These are phyloP conservation scores for Mucor mucedo DNA, from an alignment of 371 early-diverging fungal species.

Conservation along the genomic window DNA sequence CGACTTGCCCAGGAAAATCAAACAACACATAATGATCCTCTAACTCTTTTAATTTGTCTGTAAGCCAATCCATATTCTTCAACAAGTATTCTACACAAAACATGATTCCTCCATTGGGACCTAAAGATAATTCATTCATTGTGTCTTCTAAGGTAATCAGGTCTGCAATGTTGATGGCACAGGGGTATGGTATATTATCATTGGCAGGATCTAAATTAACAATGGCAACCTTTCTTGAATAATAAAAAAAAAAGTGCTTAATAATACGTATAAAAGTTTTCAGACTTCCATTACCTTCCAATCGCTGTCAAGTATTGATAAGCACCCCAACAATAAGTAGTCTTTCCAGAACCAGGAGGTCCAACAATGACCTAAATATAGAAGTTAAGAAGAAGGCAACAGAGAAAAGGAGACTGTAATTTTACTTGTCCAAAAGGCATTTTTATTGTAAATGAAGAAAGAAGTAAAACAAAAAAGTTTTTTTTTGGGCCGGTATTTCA, in stretches of 20 bases:
- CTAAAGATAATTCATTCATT: conserved; percentile 92
- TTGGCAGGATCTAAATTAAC: conserved; percentile 99
- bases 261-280: background rate
- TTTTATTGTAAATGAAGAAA: conserved; percentile 15
- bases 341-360: conserved; percentile 98
- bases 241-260: background rate
- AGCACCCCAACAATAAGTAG: conserved; percentile 95
- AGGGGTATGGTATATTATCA: conserved; percentile 86
- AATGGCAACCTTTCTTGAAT: conserved; percentile 76
- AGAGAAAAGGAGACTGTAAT: background rate
- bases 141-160: conserved; percentile 95
- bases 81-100: conserved; percentile 94
- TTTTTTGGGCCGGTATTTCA: background rate
- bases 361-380: conserved; percentile 85
- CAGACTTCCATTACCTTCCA: conserved; percentile 61
- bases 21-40: conserved; percentile 91
- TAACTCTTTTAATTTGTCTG: conserved; percentile 77
- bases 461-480: background rate
- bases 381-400: background rate
- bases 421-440: conserved; percentile 56
- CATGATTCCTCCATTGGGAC: conserved; percentile 99
- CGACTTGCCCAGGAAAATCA: conserved; percentile 99
- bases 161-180: conserved; percentile 90
- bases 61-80: conserved; percentile 94
- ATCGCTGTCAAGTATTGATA: conserved; percentile 85